Conservation (phyloP, 2,329 filamentous ascomycete species). For the Emmonsiellopsis sp. region DNA sequence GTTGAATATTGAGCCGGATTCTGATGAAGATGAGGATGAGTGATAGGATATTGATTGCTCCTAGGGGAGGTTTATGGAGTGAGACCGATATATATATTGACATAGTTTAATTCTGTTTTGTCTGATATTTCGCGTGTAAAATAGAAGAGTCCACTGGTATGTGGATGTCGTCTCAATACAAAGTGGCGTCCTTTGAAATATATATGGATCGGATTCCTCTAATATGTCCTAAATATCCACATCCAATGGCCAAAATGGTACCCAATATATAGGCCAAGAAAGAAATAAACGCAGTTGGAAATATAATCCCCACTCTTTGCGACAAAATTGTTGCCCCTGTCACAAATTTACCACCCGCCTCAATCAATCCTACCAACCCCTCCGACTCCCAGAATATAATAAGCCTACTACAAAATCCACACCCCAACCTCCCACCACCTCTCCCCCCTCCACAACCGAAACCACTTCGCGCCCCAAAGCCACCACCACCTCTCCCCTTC, state of each 20-base stretch:
- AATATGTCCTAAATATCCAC: too few relatives aligned
- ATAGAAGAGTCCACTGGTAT: too few relatives aligned
- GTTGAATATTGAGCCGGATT: conserved; percentile 38
- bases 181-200: too few relatives aligned
- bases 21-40: conserved; percentile 30
- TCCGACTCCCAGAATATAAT: neutral
- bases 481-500: conserved; percentile 62
- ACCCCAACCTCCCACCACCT: conserved; percentile 55
- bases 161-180: too few relatives aligned
- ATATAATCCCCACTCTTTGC: too few relatives aligned
- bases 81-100: neutral
- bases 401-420: conserved; percentile 18
- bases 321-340: too few relatives aligned
- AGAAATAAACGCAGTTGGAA: too few relatives aligned
- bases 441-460: conserved; percentile 50
- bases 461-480: conserved; percentile 52
- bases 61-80: neutral
- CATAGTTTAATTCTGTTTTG: neutral
- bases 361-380: neutral
- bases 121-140: too few relatives aligned
- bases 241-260: too few relatives aligned
- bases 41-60: neutral
- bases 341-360: neutral
- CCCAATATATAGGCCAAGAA: too few relatives aligned
- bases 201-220: too few relatives aligned